Base-by-base conservation (phyloP, 768 basidiomycete genomes). In the Boletus rubescentipes region DNA sequence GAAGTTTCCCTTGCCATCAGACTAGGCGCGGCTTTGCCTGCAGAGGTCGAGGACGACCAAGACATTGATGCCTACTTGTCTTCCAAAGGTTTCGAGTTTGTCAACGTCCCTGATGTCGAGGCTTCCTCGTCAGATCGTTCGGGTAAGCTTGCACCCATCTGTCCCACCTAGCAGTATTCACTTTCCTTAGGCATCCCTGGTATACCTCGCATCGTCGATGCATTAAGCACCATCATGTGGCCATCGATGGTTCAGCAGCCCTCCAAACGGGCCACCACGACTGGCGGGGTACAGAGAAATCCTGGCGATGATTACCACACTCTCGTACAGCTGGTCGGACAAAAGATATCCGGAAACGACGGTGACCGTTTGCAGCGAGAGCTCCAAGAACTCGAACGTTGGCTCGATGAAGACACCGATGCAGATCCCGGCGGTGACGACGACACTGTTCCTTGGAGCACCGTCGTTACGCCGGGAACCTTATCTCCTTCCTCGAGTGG, bases 181-280 rank as follows among this genome's bases (percentile, higher is more conserved):
- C 15, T 30, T 42, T 12, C 29, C 46, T 34, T 43, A 83, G 84
- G 72, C 16, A 75, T 82, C 47, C 79, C 66, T 15, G 80, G 80
- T 12, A 78, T 91, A 32, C 79, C 82, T 30, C 83, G 91, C 23
- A 83, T 91, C 9, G 61, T 89, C 18, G 89, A 91, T 63, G 88
- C 91, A 11, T 73, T 93, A 40, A 86, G 89, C 67, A 91, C 91
- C 1, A 83, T 93, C 61, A 91, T 93, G 86, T 93, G 91, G 91
- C 86, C 91, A 5, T 87, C 86, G 0, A 85, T 93, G 81, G 71
- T 80, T 42, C 62, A 49, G 4, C 59, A 53, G 35, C 30, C 49
- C 26, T 48, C 53, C 42, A 57, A 54, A 41, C 42, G 51, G 3
- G 30, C 12, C 15, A 44, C 43, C 0, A 34, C 43, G n/a, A 21